These are phyloP conservation scores for Mollisia scopiformis DNA, from an alignment of 2,329 filamentous ascomycete genomes.

Conservation along the genomic window DNA sequence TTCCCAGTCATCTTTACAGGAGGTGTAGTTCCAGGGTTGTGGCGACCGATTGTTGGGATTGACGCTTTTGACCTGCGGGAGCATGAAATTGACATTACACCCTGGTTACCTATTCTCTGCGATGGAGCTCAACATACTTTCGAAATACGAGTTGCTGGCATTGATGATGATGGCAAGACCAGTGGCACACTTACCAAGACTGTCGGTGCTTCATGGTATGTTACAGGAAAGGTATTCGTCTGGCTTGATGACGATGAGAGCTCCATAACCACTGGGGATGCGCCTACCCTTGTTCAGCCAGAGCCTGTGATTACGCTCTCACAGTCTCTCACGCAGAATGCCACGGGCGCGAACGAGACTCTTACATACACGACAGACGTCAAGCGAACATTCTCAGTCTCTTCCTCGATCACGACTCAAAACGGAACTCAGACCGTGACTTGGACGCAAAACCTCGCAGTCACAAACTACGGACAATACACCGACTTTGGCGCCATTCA, in stretches of 20 bases:
- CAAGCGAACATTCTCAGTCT: constrained; percentile 55
- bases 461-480: constrained; percentile 57
- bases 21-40: constrained; percentile 75
- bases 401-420: constrained; percentile 54
- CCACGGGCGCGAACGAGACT: constrained; percentile 59
- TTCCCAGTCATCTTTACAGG: constrained; percentile 84
- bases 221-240: constrained; percentile 81
- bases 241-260: constrained; percentile 60
- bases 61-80: constrained; percentile 80
- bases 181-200: constrained; percentile 52
- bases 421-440: constrained; percentile 43
- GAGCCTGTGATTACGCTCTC: constrained; percentile 53
- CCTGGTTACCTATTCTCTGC: constrained; percentile 71
- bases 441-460: constrained; percentile 64
- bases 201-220: constrained; percentile 71
- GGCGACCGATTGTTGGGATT: constrained; percentile 77
- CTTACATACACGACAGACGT: constrained; percentile 62
- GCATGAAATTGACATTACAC: constrained; percentile 80
- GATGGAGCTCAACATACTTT: constrained; percentile 69
- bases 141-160: constrained; percentile 66
- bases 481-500: constrained; percentile 58
- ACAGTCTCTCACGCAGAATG: constrained; percentile 47
- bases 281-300: constrained; percentile 36
- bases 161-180: constrained; percentile 57
- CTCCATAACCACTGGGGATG: constrained; percentile 54